Conservation (phyloP, 1,139 yeast species). For the Starmera stellimalicola region DNA sequence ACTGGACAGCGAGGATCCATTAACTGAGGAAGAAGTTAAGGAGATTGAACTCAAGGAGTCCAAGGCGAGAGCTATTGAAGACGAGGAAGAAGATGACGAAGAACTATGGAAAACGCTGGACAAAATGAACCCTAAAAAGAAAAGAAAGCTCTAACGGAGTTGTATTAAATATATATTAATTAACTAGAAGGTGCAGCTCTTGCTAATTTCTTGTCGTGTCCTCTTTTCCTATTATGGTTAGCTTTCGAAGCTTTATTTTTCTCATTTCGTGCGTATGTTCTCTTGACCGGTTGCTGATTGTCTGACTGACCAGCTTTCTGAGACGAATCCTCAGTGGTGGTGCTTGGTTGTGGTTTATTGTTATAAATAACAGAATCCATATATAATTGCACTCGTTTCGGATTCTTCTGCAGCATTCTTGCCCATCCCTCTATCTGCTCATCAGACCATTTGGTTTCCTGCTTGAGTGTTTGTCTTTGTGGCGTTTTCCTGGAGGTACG, state of each 20-base stretch:
- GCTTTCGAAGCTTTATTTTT: slow-evolving; percentile 47
- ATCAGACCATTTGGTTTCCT: slow-evolving; percentile 61
- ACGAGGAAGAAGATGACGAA: slow-evolving; percentile 20
- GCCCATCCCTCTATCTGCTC: slow-evolving; percentile 95
- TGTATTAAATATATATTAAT: neutral
- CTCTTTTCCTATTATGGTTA: slow-evolving; percentile 56
- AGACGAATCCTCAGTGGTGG: too few relatives aligned
- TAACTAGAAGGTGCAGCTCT: slow-evolving; percentile 14
- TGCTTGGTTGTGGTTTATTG: slow-evolving; percentile 19
- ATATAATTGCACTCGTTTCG: slow-evolving; percentile 46
- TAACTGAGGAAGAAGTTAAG: slow-evolving; percentile 17
- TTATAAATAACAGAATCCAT: slow-evolving; percentile 54
- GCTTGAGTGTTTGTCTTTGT: slow-evolving; percentile 42
- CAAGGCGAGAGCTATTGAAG: slow-evolving; percentile 19
- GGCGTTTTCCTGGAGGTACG: slow-evolving; percentile 42
- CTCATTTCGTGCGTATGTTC: slow-evolving; percentile 37
- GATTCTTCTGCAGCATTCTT: slow-evolving; percentile 58
- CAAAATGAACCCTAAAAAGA: slow-evolving; percentile 12
- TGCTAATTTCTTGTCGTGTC: slow-evolving; percentile 46
- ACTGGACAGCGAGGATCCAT: slow-evolving; percentile 25
- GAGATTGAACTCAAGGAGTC: slow-evolving; percentile 29
- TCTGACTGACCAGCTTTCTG: too few relatives aligned
- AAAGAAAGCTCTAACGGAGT: slow-evolving; percentile 13
- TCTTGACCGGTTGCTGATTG: slow-evolving; percentile 22
- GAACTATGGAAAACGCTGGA: slow-evolving; percentile 21